Percentiles rank a stretch among this genome's conserved stretches.
Evolutionary conservation across 225 moss, liverwort and hornwort genomes (phyloP).

Genomic region (Asterella californica): DNA sequence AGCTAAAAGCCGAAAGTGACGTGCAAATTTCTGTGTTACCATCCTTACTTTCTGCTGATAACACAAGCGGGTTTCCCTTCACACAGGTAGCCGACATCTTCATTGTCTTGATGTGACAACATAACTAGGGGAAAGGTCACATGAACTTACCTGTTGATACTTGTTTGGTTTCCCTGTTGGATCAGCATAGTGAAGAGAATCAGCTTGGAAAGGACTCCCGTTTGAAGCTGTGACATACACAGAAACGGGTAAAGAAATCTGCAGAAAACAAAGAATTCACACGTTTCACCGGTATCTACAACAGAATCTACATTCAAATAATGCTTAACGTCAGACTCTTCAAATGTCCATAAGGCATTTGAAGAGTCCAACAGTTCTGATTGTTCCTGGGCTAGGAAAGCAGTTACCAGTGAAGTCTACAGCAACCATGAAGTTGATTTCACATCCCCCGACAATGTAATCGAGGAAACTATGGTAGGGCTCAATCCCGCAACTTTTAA

Average conservation of each 20-base stretch:
- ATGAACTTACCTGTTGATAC: slow-evolving; percentile 61
- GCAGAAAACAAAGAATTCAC: neutral
- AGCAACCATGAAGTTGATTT: slow-evolving; percentile 87
- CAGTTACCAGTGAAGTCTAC: slow-evolving; percentile 72
- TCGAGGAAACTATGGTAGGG: slow-evolving; percentile 63
- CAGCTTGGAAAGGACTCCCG: slow-evolving; percentile 63
- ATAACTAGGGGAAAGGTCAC: neutral
- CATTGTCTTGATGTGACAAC: neutral
- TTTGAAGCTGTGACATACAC: slow-evolving; percentile 56
- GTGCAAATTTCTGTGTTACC: too few relatives aligned
- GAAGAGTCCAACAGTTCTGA: neutral
- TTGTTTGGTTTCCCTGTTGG: slow-evolving; percentile 65
- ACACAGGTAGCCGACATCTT: neutral
- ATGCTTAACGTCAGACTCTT: neutral
- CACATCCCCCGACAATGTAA: slow-evolving; percentile 82
- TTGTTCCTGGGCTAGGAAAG: neutral
- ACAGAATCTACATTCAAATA: neutral
- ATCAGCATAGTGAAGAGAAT: slow-evolving; percentile 79
- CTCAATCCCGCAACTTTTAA: slow-evolving; percentile 37
- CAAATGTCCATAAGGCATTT: too few relatives aligned
- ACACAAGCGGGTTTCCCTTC: too few relatives aligned
- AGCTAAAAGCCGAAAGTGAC: too few relatives aligned
- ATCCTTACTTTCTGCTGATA: neutral
- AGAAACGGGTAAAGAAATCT: neutral
- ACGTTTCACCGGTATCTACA: neutral